These are phyloP conservation scores for Phytophthora cryptogea DNA, from an alignment of 352 stramenopile species.

Conservation along the genomic window DNA sequence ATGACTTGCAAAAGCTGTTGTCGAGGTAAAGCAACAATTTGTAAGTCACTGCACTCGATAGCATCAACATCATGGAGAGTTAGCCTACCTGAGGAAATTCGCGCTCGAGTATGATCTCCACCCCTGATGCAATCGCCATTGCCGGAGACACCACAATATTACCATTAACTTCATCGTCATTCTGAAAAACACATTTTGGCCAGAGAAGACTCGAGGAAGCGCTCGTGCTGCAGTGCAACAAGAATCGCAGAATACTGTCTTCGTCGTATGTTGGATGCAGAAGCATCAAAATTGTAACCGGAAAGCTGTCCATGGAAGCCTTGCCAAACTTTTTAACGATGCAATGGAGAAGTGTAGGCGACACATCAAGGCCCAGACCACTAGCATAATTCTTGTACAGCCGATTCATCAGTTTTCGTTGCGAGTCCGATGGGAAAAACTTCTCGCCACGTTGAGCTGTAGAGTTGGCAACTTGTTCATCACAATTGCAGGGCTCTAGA, in stretches of 20 bases:
- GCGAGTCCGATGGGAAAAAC: conserved; percentile 38
- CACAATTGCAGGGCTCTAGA: conserved; percentile 15
- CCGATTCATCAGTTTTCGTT: conserved; percentile 65
- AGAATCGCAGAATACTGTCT: conserved; percentile 40
- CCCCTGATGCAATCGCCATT: conserved; percentile 39
- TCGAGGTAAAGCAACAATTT: not conserved
- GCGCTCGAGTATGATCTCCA: conserved; percentile 46
- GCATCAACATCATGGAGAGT: not conserved
- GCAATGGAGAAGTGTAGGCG: conserved; percentile 52
- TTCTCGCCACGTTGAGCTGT: not conserved
- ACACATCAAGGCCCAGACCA: conserved; percentile 40
- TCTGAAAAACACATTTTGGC: conserved; percentile 17
- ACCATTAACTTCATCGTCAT: not conserved
- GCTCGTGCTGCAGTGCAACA: conserved; percentile 35
- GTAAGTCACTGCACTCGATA: conserved; percentile 1
- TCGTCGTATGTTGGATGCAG: conserved; percentile 43
- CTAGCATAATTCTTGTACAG: conserved; percentile 69
- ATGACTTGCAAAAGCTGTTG: conserved; percentile 48
- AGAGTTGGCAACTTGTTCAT: not conserved
- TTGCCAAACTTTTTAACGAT: conserved; percentile 59
- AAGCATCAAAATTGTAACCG: conserved; percentile 61
- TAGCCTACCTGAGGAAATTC: conserved; percentile 59
- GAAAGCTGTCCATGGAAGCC: conserved; percentile 51
- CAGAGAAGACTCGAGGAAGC: conserved; percentile 42
- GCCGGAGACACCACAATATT: not conserved